phyloP scores from a whole-genome alignment of 306 rosid genomes.

The Neltuma alba region DNA sequence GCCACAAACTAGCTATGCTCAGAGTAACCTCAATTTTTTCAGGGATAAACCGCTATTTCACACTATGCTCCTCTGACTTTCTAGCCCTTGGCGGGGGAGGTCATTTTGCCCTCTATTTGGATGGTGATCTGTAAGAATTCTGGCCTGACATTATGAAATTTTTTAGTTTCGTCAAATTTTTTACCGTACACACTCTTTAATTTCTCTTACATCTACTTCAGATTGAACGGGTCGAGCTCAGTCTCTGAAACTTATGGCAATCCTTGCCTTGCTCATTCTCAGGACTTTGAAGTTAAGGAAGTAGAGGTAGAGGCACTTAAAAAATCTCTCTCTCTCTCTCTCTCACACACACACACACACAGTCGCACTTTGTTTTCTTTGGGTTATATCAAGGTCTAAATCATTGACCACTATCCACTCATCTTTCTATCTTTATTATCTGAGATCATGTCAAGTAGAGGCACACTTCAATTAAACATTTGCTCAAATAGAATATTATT shows the following conservation, averaged over 20 bases:
- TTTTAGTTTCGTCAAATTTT: neutral
- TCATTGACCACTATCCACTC: neutral
- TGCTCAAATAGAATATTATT: neutral
- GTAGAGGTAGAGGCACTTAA: slow-evolving; percentile 82
- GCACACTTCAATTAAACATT: neutral
- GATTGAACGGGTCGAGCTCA: slow-evolving; percentile 91
- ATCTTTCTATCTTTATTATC: neutral
- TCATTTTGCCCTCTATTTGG: slow-evolving; percentile 88
- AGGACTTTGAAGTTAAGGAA: slow-evolving; percentile 89
- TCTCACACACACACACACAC: neutral
- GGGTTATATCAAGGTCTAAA: neutral
- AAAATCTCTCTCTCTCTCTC: neutral
- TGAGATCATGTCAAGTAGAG: neutral
- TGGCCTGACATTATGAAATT: neutral
- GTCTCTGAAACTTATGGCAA: slow-evolving; percentile 87
- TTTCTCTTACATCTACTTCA: slow-evolving; percentile 25
- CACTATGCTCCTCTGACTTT: slow-evolving; percentile 71
- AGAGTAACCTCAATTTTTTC: slow-evolving; percentile 37
- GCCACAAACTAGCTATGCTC: neutral
- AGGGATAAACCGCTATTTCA: slow-evolving; percentile 89
- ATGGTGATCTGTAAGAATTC: slow-evolving; percentile 80
- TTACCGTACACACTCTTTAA: neutral
- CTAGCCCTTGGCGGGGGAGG: slow-evolving; percentile 91
- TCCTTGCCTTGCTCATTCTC: slow-evolving; percentile 88
- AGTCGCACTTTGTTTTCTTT: neutral